Evolutionary conservation across 1,284 basidiomycete species (phyloP).

Genomic region (Apiotrichum siamense): DNA sequence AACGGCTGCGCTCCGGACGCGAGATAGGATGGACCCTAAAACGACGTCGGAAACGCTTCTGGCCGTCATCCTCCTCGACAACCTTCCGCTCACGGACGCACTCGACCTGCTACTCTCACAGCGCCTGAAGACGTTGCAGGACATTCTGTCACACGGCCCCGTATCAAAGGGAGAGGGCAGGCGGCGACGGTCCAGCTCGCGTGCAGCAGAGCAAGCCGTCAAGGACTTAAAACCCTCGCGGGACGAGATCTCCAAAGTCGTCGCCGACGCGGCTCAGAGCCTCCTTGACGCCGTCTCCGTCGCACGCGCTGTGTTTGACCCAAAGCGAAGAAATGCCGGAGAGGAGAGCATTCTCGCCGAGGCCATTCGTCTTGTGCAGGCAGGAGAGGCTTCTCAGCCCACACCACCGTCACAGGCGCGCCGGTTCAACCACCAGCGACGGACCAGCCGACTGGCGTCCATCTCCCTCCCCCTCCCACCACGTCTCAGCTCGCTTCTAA

Average conservation of each 20-base stretch:
- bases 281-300: conserved; percentile 33
- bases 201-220: neutral
- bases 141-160: conserved; percentile 28
- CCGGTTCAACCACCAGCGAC: conserved; percentile 24
- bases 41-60: conserved; percentile 67
- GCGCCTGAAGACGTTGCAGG: conserved; percentile 60
- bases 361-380: conserved; percentile 38
- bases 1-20: conserved; percentile 61
- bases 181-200: conserved; percentile 1
- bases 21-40: conserved; percentile 49
- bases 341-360: conserved; percentile 36
- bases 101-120: conserved; percentile 65
- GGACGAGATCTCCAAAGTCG: conserved; percentile 24
- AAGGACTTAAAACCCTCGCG: conserved; percentile 13
- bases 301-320: conserved; percentile 30
- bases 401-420: conserved; percentile 6
- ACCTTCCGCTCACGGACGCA: conserved; percentile 65
- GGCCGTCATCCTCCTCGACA: conserved; percentile 75
- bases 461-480: conserved; percentile 37
- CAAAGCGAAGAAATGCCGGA: conserved; percentile 5
- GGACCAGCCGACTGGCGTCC: conserved; percentile 39
- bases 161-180: neutral
- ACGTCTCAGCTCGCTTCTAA: conserved; percentile 20
- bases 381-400: conserved; percentile 24
- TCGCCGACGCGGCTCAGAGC: conserved; percentile 32